phyloP scores from a whole-genome alignment of 345 rosid genomes.

The Balakata baccata region DNA sequence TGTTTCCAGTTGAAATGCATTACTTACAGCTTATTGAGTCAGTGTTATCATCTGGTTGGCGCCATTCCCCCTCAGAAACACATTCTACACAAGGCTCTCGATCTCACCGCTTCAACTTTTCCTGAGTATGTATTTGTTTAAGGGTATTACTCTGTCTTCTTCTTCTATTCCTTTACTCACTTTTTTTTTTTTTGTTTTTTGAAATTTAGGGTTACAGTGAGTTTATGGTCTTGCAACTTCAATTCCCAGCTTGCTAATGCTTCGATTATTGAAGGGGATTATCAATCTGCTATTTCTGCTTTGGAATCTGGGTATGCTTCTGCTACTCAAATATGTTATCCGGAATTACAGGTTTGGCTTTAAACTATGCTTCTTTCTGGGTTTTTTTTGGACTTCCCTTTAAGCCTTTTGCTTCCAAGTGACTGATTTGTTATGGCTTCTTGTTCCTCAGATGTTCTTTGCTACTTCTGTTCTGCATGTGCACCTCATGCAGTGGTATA shows the following conservation, averaged over 20 bases:
- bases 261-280: slow-evolving; percentile 76
- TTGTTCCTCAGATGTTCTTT: slow-evolving; percentile 70
- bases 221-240: slow-evolving; percentile 92
- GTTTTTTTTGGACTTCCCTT: background rate
- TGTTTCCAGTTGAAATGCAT: slow-evolving; percentile 81
- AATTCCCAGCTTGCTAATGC: slow-evolving; percentile 93
- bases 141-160: background rate
- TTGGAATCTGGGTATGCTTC: slow-evolving; percentile 58
- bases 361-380: background rate
- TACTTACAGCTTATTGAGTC: slow-evolving; percentile 79
- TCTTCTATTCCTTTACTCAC: background rate
- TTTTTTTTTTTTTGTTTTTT: background rate
- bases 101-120: slow-evolving; percentile 48
- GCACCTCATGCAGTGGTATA: slow-evolving; percentile 89
- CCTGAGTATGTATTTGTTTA: slow-evolving; percentile 28
- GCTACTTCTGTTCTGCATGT: slow-evolving; percentile 80
- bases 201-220: slow-evolving; percentile 38
- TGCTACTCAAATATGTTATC: slow-evolving; percentile 60
- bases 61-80: slow-evolving; percentile 79
- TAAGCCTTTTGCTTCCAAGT: background rate
- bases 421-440: background rate
- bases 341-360: slow-evolving; percentile 61
- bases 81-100: slow-evolving; percentile 70
- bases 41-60: slow-evolving; percentile 83
- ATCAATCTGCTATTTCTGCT: slow-evolving; percentile 58